Percentiles rank a stretch among this genome's conserved stretches.
Conservation (phyloP, 2,329 filamentous ascomycete genomes). For the Huntiella decipiens region DNA sequence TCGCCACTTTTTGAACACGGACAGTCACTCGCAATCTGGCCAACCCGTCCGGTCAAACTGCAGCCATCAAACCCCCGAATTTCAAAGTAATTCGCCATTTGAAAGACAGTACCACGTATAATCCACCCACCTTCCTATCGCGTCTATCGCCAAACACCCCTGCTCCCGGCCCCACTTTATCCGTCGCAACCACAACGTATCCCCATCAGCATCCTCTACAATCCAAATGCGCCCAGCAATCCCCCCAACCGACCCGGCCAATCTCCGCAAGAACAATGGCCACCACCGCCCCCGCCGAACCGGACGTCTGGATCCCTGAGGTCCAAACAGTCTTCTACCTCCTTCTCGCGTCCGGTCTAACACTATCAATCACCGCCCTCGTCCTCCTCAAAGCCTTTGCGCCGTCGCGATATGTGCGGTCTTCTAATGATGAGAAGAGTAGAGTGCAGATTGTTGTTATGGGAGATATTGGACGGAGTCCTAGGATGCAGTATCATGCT, state of each 20-base stretch:
- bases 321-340: slow-evolving; percentile 10
- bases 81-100: too few relatives aligned
- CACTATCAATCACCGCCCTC: slow-evolving; percentile 4
- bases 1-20: too few relatives aligned
- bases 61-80: too few relatives aligned
- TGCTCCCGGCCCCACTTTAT: too few relatives aligned
- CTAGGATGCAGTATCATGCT: slow-evolving; percentile 97
- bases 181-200: too few relatives aligned
- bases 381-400: slow-evolving; percentile 14
- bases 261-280: not conserved
- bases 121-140: too few relatives aligned
- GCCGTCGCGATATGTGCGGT: slow-evolving; percentile 20
- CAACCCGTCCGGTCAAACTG: too few relatives aligned
- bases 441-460: slow-evolving; percentile 70
- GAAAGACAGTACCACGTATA: too few relatives aligned
- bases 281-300: not conserved
- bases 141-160: too few relatives aligned
- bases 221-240: too few relatives aligned
- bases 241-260: too few relatives aligned
- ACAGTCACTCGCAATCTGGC: too few relatives aligned
- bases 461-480: slow-evolving; percentile 86
- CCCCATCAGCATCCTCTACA: not conserved
- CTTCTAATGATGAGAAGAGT: slow-evolving; percentile 21
- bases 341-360: slow-evolving; percentile 1
- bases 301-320: slow-evolving; percentile 8